Base-by-base conservation (phyloP, 164 flowering plant species). In the Cinnamomum chago region DNA sequence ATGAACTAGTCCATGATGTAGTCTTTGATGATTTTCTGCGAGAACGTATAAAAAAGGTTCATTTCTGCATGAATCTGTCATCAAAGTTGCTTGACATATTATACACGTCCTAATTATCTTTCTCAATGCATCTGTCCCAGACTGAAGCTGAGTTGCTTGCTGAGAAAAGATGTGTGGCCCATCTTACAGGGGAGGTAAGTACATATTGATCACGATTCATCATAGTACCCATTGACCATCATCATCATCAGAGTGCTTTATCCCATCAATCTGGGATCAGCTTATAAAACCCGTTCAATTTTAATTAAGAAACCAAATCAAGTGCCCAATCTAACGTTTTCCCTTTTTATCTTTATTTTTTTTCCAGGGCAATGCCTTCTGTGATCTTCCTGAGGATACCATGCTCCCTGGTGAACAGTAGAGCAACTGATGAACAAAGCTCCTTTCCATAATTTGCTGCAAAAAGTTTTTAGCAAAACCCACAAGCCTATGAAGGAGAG, bases 381-480 rank as follows among this genome's bases (percentile, higher is more conserved):
- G 99, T 80, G 99, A 95, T 84, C 89, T 95, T 60, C 97, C 99
- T 0, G 97, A 79, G 79, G 99, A 95, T 76, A 93, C 99, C 2
- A 95, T 95, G 99, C 99, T 95, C 82, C 97, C 99, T 0, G 97
- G 97, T 79, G 99, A 95, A 76, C 85, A 86, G 94, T 95, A 84
- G 60, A 25, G 35, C 52, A 14, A 52, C 25, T 28, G 33, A 58
- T 40, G 47, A 20, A 70, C 20, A 51, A 22, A 64, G 28, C 33
- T 64, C 17, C 28, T 25, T 64, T 64, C 33, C 5, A 64, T 24
- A 64, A 7, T 64, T 64, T 23, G 10, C 33, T 18, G n/a, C 13
- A 3, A 5, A 55, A 55, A 55, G 20, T n/a, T 14, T 15, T 55
- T 55, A 52, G 20, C 4, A 52, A 52, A 52, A 52, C 17, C 58